A percentile compares a stretch with the other conserved stretches of the same genome.
These are phyloP conservation scores for Astrocystis sublimbata DNA, from an alignment of 495 filamentous ascomycete genomes.

Conservation along the genomic window DNA sequence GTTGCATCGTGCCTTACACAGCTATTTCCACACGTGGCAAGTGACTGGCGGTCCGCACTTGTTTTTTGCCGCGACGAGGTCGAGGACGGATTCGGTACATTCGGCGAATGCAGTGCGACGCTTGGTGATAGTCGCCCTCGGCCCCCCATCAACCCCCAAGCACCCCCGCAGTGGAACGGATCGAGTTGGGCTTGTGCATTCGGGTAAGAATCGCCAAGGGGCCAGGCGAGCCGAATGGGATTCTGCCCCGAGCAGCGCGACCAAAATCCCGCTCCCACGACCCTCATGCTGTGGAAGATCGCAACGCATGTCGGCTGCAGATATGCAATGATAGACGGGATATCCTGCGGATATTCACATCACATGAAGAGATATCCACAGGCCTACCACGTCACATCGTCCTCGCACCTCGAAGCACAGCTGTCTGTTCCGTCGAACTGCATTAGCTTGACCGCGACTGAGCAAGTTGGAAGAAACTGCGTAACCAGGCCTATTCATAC, in stretches of 20 bases:
- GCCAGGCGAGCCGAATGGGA: not conserved
- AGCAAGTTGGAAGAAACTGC: not conserved
- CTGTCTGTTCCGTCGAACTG: not conserved
- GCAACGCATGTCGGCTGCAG: not conserved
- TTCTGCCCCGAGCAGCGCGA: not conserved
- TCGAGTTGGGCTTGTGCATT: conserved; percentile 11
- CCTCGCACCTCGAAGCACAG: no score
- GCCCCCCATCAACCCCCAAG: no score
- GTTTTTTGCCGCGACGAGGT: conserved; percentile 2
- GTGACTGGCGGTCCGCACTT: not conserved
- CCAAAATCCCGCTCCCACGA: not conserved
- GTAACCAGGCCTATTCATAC: not conserved
- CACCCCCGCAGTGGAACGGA: not conserved
- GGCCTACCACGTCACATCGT: no score
- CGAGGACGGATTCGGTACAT: no score
- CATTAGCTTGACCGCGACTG: no score
- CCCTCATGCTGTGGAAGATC: not conserved
- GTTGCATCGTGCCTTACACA: not conserved
- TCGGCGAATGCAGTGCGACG: conserved; percentile 7
- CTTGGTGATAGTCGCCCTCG: conserved; percentile 8
- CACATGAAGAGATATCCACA: not conserved
- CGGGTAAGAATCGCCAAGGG: not conserved
- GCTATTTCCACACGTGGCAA: conserved; percentile 16
- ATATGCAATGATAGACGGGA: not conserved
- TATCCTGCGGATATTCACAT: no score